Percentiles rank a stretch among this genome's conserved stretches.
These are phyloP conservation scores for Microstegium vimineum DNA, from an alignment of 176 grass and related monocot genomes.

Conservation along the genomic window DNA sequence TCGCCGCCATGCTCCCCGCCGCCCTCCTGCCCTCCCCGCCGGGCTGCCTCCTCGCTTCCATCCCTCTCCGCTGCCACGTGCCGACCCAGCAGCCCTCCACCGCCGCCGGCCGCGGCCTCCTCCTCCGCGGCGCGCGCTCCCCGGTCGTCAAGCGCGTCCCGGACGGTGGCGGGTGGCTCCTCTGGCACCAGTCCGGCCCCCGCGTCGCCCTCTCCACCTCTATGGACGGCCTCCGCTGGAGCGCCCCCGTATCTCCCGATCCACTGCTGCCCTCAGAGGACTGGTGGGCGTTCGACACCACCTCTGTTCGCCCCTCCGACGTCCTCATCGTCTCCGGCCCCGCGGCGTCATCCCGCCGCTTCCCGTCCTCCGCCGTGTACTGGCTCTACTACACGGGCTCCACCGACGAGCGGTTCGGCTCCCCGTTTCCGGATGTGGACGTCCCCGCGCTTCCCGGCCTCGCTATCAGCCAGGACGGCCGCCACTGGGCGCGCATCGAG, in stretches of 20 bases:
- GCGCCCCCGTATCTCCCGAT: constrained; percentile 23
- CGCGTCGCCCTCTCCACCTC: constrained; percentile 58
- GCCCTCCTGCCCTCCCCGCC: constrained; percentile 9
- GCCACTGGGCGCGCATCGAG: constrained; percentile 92
- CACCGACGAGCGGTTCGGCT: constrained; percentile 41
- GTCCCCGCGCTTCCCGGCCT: constrained; percentile 56
- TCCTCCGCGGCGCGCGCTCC: constrained; percentile 39
- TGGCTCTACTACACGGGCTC: constrained; percentile 93
- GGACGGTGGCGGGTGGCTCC: constrained; percentile 51
- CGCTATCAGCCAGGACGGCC: constrained; percentile 84
- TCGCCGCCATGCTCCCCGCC: constrained; percentile 8
- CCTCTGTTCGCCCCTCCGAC: constrained; percentile 56
- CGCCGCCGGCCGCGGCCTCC: constrained; percentile 9
- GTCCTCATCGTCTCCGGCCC: constrained; percentile 67
- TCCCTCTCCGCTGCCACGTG: constrained; percentile 19
- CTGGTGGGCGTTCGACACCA: constrained; percentile 90
- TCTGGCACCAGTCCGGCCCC: constrained; percentile 50
- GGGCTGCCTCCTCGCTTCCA: not conserved
- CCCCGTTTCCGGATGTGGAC: constrained; percentile 21
- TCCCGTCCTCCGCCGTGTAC: constrained; percentile 55
- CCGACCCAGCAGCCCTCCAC: not conserved
- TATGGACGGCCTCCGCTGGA: constrained; percentile 63
- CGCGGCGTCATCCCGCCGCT: constrained; percentile 37
- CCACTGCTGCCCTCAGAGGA: constrained; percentile 51
- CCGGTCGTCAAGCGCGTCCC: constrained; percentile 67